Evolutionary conservation across 2,329 filamentous ascomycete genomes (phyloP), one percentile per base, ranked within the genome.

Genomic region (Sporothrix mexicana): DNA sequence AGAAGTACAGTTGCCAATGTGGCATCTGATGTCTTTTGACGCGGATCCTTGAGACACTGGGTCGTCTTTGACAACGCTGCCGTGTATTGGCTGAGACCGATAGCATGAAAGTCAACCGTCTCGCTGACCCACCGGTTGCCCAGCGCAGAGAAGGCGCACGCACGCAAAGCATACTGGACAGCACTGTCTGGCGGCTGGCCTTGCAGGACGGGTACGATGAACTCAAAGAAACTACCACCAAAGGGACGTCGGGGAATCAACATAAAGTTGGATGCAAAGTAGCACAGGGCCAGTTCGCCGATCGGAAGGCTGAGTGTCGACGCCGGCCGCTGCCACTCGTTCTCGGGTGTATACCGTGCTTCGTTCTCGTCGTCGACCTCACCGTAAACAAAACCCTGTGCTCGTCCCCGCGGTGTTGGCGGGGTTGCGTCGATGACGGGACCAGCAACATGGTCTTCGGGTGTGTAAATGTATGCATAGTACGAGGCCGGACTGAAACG

Each of bases 221-320:
- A 90, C 73, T 90, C 87, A 79, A 90, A 83, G 76, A 87, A 89
- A 0, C 88, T 88, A 36, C 85, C 79, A 1, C 84, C 83, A 55
- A 79, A 82, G 13, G 84, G 85, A 25, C 85, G 81, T 12, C 81
- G 80, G 17, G 88, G 87, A 15, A 87, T 76, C 10, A 90, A 81
- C 70, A 91, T 84, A 77, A 87, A 91, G 78, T 91, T 90, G 72
- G 88, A 83, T 17, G 90, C 80, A 77, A 91, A 91, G 77, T 88
- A 86, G 75, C 87, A 89, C 12, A 84, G 82, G 0, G 88, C 88
- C 75, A 87, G 84, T 72, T 88, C 83, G 43, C 89, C 86, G 0
- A 87, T 76, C 0, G 87, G 83, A n/a, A 88, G 77, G 61, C 82
- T 81, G 25, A 87, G 79, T 12, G 77, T 77, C 6, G 80, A 23